These are phyloP conservation scores for Puya raimondii DNA, from an alignment of 176 grass and related monocot genomes.

Conservation along the genomic window DNA sequence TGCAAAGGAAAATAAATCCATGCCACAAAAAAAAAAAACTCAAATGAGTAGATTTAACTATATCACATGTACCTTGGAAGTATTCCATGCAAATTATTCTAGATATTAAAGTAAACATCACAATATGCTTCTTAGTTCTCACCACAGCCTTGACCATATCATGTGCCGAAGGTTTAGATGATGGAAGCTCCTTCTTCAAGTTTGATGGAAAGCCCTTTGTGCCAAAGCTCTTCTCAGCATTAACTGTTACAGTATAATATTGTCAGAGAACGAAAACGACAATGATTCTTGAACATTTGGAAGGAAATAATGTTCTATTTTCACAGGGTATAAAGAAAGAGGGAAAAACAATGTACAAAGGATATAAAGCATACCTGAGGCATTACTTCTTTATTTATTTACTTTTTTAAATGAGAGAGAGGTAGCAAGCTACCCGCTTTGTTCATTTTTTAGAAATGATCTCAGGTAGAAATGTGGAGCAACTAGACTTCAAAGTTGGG, in stretches of 20 bases:
- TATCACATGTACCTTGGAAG: background rate
- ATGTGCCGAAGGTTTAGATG: slow-evolving; percentile 34
- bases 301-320: too few relatives aligned
- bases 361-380: too few relatives aligned
- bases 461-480: too few relatives aligned
- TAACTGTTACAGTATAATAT: slow-evolving; percentile 31
- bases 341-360: too few relatives aligned
- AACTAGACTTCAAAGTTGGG: too few relatives aligned
- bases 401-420: background rate
- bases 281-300: background rate
- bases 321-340: too few relatives aligned
- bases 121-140: slow-evolving; percentile 20
- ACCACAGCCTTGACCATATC: slow-evolving; percentile 30
- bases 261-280: background rate
- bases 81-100: background rate
- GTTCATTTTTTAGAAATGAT: too few relatives aligned
- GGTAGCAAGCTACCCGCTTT: background rate
- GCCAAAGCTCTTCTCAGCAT: slow-evolving; percentile 14
- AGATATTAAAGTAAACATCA: background rate
- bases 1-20: slow-evolving; percentile 22
- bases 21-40: background rate
- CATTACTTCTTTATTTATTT: background rate
- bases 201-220: slow-evolving; percentile 23
- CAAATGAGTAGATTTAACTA: background rate
- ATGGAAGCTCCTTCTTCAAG: slow-evolving; percentile 23